These are phyloP conservation scores for Termitomyces sp. DNA, from an alignment of 768 basidiomycete genomes.

Conservation along the genomic window DNA sequence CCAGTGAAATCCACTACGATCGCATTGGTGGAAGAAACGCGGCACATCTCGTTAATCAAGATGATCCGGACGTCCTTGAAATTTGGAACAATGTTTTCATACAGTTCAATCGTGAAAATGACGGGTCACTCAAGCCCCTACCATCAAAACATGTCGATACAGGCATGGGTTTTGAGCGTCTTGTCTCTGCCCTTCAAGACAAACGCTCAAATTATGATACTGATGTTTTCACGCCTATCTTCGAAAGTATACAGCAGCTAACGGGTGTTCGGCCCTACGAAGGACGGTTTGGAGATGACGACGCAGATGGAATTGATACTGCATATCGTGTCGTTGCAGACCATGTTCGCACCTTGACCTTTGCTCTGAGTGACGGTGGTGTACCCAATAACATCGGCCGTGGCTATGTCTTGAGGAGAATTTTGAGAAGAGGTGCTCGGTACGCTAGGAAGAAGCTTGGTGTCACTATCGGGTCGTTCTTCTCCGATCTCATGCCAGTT, in stretches of 20 bases:
- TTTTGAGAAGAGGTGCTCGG: constrained; percentile 89
- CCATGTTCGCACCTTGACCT: constrained; percentile 91
- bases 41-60: constrained; percentile 86
- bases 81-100: constrained; percentile 99
- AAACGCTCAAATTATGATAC: constrained; percentile 97
- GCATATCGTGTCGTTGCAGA: constrained; percentile 97
- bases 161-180: constrained; percentile 98
- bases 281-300: constrained; percentile 94
- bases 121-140: constrained; percentile 71
- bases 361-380: constrained; percentile 95
- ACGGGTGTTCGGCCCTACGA: constrained; percentile 84
- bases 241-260: constrained; percentile 78
- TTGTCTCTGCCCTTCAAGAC: constrained; percentile 91
- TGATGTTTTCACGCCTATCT: constrained; percentile 89
- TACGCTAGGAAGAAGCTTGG: constrained; percentile 94
- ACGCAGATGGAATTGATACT: constrained; percentile 91
- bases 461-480: constrained; percentile 90
- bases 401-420: constrained; percentile 94
- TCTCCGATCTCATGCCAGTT: constrained; percentile 86
- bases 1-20: constrained; percentile 93
- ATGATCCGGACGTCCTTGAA: constrained; percentile 95
- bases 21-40: constrained; percentile 98
- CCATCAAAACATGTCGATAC: constrained; percentile 97
- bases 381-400: constrained; percentile 94
- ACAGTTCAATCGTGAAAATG: constrained; percentile 94